A percentile compares a stretch with the other conserved stretches of the same genome.
Conservation (phyloP, 768 basidiomycete species). For the Hericium rajendrae region DNA sequence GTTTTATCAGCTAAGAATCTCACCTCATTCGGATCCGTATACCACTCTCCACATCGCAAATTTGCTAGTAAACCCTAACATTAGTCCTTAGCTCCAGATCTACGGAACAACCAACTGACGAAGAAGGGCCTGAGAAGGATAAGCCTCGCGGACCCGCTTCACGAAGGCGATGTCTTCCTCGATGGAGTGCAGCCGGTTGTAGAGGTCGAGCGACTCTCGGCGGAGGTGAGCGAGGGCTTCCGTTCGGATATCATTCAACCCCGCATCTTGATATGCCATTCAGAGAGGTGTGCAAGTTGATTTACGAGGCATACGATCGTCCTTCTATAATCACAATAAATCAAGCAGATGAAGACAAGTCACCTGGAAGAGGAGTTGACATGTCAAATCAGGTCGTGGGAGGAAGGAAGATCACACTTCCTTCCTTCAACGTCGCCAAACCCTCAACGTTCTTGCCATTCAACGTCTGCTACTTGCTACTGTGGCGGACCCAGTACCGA, state of each 20-base stretch:
- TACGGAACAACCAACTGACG: constrained; percentile 30
- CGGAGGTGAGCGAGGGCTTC: constrained; percentile 35
- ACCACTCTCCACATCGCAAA: constrained; percentile 92
- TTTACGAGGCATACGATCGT: too few relatives aligned
- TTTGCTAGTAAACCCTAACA: constrained; percentile 47
- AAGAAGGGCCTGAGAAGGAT: constrained; percentile 42
- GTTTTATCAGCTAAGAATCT: constrained; percentile 12
- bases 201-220: constrained; percentile 66
- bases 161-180: constrained; percentile 71
- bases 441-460: too few relatives aligned
- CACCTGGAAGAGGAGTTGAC: too few relatives aligned
- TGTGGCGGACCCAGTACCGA: too few relatives aligned
- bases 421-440: too few relatives aligned
- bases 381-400: too few relatives aligned
- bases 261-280: too few relatives aligned
- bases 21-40: constrained; percentile 63
- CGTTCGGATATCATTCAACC: background rate
- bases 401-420: too few relatives aligned
- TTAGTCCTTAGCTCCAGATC: background rate
- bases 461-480: too few relatives aligned
- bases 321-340: too few relatives aligned
- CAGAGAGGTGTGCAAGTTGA: too few relatives aligned
- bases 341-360: too few relatives aligned
- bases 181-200: constrained; percentile 84
- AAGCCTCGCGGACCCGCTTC: constrained; percentile 35